These are phyloP conservation scores for Phytophthora macrochlamydospora DNA, from an alignment of 352 stramenopile species.

Conservation along the genomic window DNA sequence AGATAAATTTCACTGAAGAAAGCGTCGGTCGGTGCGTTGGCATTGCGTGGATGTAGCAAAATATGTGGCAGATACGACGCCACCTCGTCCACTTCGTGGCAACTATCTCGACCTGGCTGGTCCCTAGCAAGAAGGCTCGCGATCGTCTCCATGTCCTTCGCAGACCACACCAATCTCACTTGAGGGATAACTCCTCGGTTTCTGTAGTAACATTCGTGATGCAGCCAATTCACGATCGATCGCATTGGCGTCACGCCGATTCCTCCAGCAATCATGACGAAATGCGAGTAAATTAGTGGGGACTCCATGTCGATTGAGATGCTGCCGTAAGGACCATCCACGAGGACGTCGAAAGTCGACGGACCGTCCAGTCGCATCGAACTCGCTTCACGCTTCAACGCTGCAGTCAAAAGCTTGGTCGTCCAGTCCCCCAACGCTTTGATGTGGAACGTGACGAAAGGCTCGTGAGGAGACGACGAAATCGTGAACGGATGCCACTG, in stretches of 20 bases:
- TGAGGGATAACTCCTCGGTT: slow-evolving; percentile 40
- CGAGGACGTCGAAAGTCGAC: slow-evolving; percentile 37
- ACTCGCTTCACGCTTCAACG: slow-evolving; percentile 40
- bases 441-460: slow-evolving; percentile 74
- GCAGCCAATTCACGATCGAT: slow-evolving; percentile 49
- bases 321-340: slow-evolving; percentile 61
- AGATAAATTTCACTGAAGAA: slow-evolving; percentile 43
- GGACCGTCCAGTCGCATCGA: slow-evolving; percentile 30
- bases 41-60: slow-evolving; percentile 29
- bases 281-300: slow-evolving; percentile 49
- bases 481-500: slow-evolving; percentile 93
- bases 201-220: slow-evolving; percentile 33
- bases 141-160: slow-evolving; percentile 51
- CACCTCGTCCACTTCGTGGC: slow-evolving; percentile 39
- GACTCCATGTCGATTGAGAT: slow-evolving; percentile 47
- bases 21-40: slow-evolving; percentile 25
- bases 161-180: slow-evolving; percentile 60
- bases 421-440: slow-evolving; percentile 71
- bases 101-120: slow-evolving; percentile 35
- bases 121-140: slow-evolving; percentile 34
- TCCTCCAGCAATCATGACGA: slow-evolving; percentile 51
- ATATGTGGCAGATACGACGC: slow-evolving; percentile 42
- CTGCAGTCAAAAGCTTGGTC: slow-evolving; percentile 44
- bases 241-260: slow-evolving; percentile 64
- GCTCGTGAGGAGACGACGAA: slow-evolving; percentile 71